Evolutionary conservation across 371 early-diverging fungal genomes (phyloP).

Genomic region (Mycotypha africana): DNA sequence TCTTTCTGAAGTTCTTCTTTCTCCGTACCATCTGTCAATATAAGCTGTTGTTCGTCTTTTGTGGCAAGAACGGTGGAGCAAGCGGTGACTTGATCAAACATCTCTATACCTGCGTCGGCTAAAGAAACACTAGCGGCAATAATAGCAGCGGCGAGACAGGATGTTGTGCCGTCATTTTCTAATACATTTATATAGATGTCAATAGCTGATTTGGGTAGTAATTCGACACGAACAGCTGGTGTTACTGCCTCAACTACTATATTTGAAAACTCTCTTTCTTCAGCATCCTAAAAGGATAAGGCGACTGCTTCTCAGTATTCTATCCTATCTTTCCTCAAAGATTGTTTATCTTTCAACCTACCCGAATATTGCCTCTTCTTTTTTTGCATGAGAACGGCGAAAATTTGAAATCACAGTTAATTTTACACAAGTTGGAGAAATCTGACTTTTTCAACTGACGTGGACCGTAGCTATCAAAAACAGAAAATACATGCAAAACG

Average conservation of each 20-base stretch:
- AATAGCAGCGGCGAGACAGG: conserved; percentile 81
- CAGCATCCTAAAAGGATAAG: too few species aligned
- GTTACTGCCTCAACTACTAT: conserved; percentile 73
- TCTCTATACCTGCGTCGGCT: conserved; percentile 93
- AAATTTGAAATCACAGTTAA: conserved; percentile 88
- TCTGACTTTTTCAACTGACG: conserved; percentile 54
- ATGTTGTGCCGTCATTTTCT: conserved; percentile 79
- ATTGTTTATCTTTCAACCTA: too few species aligned
- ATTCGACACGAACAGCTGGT: conserved; percentile 84
- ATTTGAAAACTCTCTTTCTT: conserved; percentile 80
- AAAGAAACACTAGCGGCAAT: conserved; percentile 83
- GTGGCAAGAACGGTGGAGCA: conserved; percentile 62
- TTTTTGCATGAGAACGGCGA: conserved; percentile 81
- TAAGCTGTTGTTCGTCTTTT: conserved; percentile 32
- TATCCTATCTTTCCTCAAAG: too few species aligned
- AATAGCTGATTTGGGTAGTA: conserved; percentile 84
- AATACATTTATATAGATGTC: conserved; percentile 84
- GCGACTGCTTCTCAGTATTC: too few species aligned
- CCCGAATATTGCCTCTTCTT: conserved; percentile 55
- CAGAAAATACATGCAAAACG: too few species aligned
- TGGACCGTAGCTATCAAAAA: conserved; percentile 76
- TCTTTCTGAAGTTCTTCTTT: conserved; percentile 65
- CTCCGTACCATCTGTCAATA: conserved; percentile 67
- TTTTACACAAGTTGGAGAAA: conserved; percentile 56
- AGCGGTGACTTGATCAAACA: conserved; percentile 86